These are phyloP conservation scores for Cladorrhinum sp. DNA, from an alignment of 2,329 filamentous ascomycete genomes.

Conservation along the genomic window DNA sequence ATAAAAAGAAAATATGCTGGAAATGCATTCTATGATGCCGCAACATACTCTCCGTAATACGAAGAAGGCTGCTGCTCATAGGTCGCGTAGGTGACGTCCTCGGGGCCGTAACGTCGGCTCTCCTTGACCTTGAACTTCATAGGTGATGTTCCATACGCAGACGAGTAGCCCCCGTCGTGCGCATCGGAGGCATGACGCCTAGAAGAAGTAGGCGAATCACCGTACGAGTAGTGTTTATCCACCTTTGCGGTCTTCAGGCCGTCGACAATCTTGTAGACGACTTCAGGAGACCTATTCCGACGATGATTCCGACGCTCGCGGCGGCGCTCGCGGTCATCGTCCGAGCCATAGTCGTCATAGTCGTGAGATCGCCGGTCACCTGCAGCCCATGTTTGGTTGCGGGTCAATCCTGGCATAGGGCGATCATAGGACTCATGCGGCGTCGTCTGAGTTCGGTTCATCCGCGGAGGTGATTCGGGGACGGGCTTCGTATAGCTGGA, in stretches of 20 bases:
- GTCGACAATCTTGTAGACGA: constrained; percentile 24
- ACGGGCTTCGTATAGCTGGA: constrained; percentile 27
- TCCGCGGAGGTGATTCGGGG: constrained; percentile 25
- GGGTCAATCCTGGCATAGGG: constrained; percentile 18
- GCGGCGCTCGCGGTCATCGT: constrained; percentile 23
- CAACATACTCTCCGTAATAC: constrained; percentile 4
- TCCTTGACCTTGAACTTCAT: constrained; percentile 22
- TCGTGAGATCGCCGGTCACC: constrained; percentile 8
- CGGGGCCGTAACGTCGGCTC: constrained; percentile 6
- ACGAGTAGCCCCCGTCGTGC: constrained; percentile 12
- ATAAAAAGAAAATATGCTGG: constrained; percentile 11
- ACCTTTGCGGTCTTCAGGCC: constrained; percentile 24
- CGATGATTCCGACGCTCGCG: constrained; percentile 17
- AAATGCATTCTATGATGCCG: constrained; percentile 15
- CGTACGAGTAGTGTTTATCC: constrained; percentile 20
- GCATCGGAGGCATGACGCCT: constrained; percentile 16
- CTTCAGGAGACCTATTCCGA: constrained; percentile 23
- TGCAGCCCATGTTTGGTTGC: constrained; percentile 22
- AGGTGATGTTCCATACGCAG: constrained; percentile 14
- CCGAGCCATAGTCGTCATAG: constrained; percentile 21
- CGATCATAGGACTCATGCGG: constrained; percentile 17
- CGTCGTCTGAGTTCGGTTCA: constrained; percentile 23
- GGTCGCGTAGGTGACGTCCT: constrained; percentile 20
- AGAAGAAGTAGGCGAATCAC: constrained; percentile 19
- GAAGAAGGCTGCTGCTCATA: constrained; percentile 1